These are phyloP conservation scores for Xylaria sp. DNA, from an alignment of 2,329 filamentous ascomycete genomes.

Conservation along the genomic window DNA sequence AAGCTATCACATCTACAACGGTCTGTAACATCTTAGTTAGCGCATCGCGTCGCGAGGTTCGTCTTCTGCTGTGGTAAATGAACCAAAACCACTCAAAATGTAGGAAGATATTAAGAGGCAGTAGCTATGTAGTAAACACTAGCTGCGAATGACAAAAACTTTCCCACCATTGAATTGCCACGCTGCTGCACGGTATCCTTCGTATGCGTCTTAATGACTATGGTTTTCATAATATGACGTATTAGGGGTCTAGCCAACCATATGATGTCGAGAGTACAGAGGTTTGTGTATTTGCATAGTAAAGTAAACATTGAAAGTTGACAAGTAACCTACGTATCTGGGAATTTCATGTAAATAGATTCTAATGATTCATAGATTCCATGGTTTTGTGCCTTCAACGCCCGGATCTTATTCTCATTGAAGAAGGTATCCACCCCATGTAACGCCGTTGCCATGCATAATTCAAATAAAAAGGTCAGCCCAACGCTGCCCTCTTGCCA, in stretches of 20 bases:
- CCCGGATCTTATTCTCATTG: slow-evolving; percentile 21
- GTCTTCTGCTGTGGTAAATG: slow-evolving; percentile 29
- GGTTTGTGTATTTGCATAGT: background rate
- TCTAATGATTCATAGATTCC: background rate
- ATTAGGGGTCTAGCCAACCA: background rate
- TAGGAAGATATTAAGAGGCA: slow-evolving; percentile 20
- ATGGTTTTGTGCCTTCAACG: slow-evolving; percentile 15
- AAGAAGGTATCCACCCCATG: slow-evolving; percentile 11
- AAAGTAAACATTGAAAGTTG: background rate
- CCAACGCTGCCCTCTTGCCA: background rate
- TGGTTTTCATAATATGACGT: background rate
- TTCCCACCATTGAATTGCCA: slow-evolving; percentile 7
- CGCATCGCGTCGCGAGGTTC: slow-evolving; percentile 30
- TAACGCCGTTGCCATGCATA: slow-evolving; percentile 39
- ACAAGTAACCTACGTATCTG: background rate
- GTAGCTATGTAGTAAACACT: slow-evolving; percentile 39
- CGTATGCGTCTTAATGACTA: background rate
- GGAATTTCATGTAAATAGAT: background rate
- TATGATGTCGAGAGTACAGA: too few species aligned
- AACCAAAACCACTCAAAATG: slow-evolving; percentile 32
- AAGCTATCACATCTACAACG: slow-evolving; percentile 21
- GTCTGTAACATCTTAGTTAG: slow-evolving; percentile 43
- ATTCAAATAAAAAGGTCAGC: slow-evolving; percentile 22
- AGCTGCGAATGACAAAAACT: slow-evolving; percentile 40
- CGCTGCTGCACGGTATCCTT: background rate